phyloP scores from a whole-genome alignment of 163 green algal species.

The Chlorella variabilis region DNA sequence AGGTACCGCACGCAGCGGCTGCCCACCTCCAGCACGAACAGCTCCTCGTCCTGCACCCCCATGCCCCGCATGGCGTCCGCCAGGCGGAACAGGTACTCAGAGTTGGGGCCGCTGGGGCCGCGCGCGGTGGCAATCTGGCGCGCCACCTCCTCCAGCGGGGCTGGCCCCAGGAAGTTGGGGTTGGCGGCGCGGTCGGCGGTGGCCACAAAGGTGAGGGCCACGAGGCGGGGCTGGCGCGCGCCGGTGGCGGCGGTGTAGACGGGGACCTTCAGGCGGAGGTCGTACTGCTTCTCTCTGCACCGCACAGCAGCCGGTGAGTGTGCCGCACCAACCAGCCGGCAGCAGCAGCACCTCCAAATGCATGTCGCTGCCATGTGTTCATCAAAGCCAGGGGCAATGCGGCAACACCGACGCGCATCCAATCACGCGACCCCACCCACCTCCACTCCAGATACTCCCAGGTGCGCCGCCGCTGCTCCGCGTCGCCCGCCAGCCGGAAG shows the following conservation, averaged over 20 bases:
- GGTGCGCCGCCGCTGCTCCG: constrained; percentile 63
- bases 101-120: constrained; percentile 76
- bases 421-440: constrained; percentile 16
- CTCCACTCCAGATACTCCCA: constrained; percentile 76
- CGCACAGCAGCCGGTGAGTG: no score
- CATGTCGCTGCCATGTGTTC: no score
- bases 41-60: constrained; percentile 53
- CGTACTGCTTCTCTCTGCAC: constrained; percentile 88
- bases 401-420: no score
- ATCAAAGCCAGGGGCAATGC: no score
- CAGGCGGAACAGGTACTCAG: constrained; percentile 66
- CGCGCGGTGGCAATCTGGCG: constrained; percentile 64
- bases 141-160: constrained; percentile 60
- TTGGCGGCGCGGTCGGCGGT: constrained; percentile 54
- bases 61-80: constrained; percentile 64
- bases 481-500: constrained; percentile 62
- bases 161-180: constrained; percentile 73
- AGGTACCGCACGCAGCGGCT: neutral
- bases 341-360: no score
- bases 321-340: no score
- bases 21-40: constrained; percentile 54
- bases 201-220: constrained; percentile 49
- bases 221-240: constrained; percentile 8
- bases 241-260: constrained; percentile 54
- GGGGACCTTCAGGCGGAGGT: constrained; percentile 63